Evolutionary conservation across 352 stramenopile species (phyloP), one percentile per base, ranked within the genome.

Genomic region (Phytophthora kernoviae): DNA sequence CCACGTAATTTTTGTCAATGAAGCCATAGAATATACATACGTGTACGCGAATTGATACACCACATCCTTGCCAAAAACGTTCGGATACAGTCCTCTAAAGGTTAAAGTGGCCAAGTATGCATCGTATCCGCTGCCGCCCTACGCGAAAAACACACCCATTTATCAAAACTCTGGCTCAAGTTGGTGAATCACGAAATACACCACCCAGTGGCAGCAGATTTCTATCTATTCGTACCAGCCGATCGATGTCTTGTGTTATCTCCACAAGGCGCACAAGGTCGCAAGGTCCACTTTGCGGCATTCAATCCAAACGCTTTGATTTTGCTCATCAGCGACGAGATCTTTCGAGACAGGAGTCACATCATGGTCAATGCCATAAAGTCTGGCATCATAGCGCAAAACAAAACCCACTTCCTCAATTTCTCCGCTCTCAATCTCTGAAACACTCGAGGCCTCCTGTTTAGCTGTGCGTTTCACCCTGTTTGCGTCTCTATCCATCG

Each of bases 21-120:
- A 40, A 12, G 12, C 4, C 8, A 45, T 39, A 63, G 14, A 5
- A 9, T 41, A 27, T 20, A 74, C 81, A 37, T 81, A 94, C 86
- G 84, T 90, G 60, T 90, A 95, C 2, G 78, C 79, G 54, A 95
- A 91, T 21, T 90, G 72, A 60, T 95, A 95, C 7, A 72, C 55
- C 34, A 95, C 69, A 5, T 77, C 56, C 22, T 79, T 77, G 24
- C 80, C 84, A 26, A 91, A 92, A 1, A 68, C 58, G 49, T 95
- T 91, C 1, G 86, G 86, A 58, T 95, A 95, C 45, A 87, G 60
- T 12, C 81, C 81, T 60, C 79, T 74, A 49, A 88, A 93, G 6
- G 79, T 68, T 9, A 93, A 53, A 12, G 81, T 67, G 15, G 75
- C 66, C 54, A 88, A 62, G 41, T 93, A 93, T 5, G 77, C 78